Evolutionary conservation across 73 alveolate species (phyloP).

Genomic region (Urostyla sp.): DNA sequence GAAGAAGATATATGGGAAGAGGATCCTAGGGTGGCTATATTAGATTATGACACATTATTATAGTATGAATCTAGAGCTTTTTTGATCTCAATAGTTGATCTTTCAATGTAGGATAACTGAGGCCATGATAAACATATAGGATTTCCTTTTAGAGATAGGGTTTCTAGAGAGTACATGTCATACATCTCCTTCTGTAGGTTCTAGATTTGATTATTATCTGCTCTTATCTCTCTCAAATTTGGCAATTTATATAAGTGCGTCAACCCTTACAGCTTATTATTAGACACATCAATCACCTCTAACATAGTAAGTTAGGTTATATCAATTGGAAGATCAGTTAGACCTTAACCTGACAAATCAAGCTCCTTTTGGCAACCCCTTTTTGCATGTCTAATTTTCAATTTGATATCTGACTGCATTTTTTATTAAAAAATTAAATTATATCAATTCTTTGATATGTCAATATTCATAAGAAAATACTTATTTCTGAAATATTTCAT

Average conservation of each 20-base stretch:
- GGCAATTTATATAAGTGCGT: conserved; percentile 61
- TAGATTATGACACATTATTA: background rate
- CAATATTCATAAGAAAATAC: conserved; percentile 5
- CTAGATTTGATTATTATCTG: conserved; percentile 72
- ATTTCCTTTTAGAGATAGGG: conserved; percentile 75
- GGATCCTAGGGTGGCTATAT: background rate
- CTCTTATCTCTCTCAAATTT: conserved; percentile 63
- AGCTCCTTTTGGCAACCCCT: conserved; percentile 78
- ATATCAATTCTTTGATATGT: background rate
- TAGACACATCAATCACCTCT: conserved; percentile 76
- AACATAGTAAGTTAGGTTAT: conserved; percentile 67
- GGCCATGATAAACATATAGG: conserved; percentile 71
- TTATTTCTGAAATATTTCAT: background rate
- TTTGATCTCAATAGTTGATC: conserved; percentile 19
- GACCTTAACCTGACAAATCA: conserved; percentile 72
- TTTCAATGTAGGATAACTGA: conserved; percentile 60
- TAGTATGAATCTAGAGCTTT: conserved; percentile 53
- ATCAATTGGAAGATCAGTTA: conserved; percentile 84
- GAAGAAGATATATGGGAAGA: background rate
- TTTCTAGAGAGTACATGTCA: conserved; percentile 71
- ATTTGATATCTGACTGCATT: conserved; percentile 83
- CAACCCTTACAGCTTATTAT: conserved; percentile 67
- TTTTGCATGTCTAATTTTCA: conserved; percentile 85
- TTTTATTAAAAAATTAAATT: conserved; percentile 16
- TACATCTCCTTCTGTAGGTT: conserved; percentile 71